These are phyloP conservation scores for Platismatia glauca DNA, from an alignment of 495 filamentous ascomycete species.

Conservation along the genomic window DNA sequence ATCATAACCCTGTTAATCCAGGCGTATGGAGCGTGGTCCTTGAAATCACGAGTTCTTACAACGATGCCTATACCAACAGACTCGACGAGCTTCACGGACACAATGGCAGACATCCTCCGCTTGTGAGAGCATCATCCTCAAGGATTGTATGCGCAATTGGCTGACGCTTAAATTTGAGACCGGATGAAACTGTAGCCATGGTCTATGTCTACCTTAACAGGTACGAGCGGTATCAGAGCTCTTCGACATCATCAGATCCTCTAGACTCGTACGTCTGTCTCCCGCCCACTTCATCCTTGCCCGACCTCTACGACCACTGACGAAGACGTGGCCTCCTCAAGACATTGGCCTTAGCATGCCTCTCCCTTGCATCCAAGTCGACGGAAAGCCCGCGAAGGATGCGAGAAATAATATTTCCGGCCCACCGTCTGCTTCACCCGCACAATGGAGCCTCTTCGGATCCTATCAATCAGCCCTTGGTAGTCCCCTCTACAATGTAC, in stretches of 20 bases:
- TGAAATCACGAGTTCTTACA: background rate
- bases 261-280: constrained; percentile 26
- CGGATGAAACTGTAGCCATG: constrained; percentile 36
- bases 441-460: background rate
- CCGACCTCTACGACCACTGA: background rate
- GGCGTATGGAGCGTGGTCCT: background rate
- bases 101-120: constrained; percentile 35
- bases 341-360: constrained; percentile 35
- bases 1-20: background rate
- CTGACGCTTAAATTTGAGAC: constrained; percentile 17
- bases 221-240: constrained; percentile 27
- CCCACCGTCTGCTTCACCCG: constrained; percentile 33
- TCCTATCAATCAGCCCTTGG: constrained; percentile 23
- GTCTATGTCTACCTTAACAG: constrained; percentile 38
- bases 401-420: constrained; percentile 36
- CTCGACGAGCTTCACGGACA: constrained; percentile 29
- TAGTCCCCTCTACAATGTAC: constrained; percentile 34
- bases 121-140: constrained; percentile 23
- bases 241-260: constrained; percentile 9
- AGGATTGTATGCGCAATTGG: background rate
- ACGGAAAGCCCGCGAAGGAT: constrained; percentile 38
- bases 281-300: constrained; percentile 6
- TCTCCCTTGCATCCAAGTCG: constrained; percentile 36
- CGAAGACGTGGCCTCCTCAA: constrained; percentile 11
- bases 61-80: constrained; percentile 19